phyloP scores from a whole-genome alignment of 176 grass and related monocot genomes.

The Rhynchospora pubera region DNA sequence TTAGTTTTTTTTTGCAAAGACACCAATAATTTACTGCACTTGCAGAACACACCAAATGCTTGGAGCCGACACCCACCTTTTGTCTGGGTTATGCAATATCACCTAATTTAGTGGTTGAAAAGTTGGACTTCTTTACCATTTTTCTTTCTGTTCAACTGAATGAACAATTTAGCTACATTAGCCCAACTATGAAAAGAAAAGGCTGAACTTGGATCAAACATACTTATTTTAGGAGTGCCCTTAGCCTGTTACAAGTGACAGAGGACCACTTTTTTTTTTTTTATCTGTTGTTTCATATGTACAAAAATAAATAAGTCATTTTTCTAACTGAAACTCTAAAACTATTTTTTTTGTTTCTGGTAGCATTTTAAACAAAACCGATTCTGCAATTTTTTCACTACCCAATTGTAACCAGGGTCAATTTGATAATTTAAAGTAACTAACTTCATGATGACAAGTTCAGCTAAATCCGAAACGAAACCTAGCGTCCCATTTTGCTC shows the following conservation, averaged over 20 bases:
- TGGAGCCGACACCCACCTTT: neutral
- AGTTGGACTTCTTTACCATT: neutral
- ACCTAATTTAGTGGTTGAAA: neutral
- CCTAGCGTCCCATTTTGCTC: neutral
- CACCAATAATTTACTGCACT: neutral
- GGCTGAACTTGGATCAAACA: neutral
- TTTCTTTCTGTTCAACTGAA: neutral
- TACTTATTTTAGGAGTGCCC: neutral
- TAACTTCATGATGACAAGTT: neutral
- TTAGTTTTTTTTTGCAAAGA: neutral
- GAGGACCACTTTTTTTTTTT: neutral
- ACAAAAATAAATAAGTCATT: neutral
- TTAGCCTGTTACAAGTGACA: neutral
- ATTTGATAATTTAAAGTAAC: neutral
- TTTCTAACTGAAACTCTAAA: neutral
- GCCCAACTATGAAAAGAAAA: neutral
- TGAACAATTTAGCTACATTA: neutral
- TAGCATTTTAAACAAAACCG: neutral
- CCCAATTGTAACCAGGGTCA: neutral
- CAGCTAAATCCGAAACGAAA: neutral
- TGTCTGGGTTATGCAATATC: neutral
- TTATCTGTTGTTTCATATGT: neutral
- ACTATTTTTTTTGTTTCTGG: too few species aligned
- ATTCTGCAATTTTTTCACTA: neutral
- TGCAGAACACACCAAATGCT: neutral